Evolutionary conservation across 352 stramenopile species (phyloP), one percentile per base, ranked within the genome.

Genomic region (Pythium coloratum): DNA sequence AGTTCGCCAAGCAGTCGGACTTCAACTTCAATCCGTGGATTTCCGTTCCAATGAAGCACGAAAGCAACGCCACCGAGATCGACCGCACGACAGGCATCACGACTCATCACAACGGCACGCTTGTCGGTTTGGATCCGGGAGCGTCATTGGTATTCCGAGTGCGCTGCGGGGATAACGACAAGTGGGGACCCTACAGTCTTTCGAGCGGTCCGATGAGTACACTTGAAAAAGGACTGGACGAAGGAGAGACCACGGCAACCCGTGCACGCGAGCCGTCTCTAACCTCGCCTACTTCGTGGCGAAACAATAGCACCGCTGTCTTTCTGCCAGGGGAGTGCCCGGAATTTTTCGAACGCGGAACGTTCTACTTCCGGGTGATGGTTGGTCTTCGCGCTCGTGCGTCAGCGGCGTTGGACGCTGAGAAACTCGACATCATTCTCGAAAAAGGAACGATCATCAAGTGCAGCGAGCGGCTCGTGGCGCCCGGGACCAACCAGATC

Each of bases 291-390:
- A 44, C 14, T 24, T 59, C 59, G 6, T 30, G 32, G 47, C 44
- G 50, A 42, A 69, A 44, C 49, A 76, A 36, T 18, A 67, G 2
- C 44, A 47, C 51, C 8, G 70, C 62, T 26, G 66, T 75, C 1
- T 82, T 82, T 59, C 28, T 82, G 26, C 70, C 73, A 10, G 76
- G 76, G 20, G 76, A 80, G 46, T 79, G 73, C 46, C 76, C 76
- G 2, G 76, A 82, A 57, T 75, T 80, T 46, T 67, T 72, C 32
- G 76, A 82, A 59, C 57, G 57, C 14, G 76, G 76, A 26, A 65
- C 69, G 3, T 82, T 78, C 47, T 82, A 72, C 61, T 82, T 72
- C 56, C 70, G 73, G 1, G 72, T 82, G 0, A 28, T 80, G 1
- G 55, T 73, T 5, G 73, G 70, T 1, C 54, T 82, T 47, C 72